phyloP scores from a whole-genome alignment of 352 stramenopile species.

The Thraustochytrium sp. region DNA sequence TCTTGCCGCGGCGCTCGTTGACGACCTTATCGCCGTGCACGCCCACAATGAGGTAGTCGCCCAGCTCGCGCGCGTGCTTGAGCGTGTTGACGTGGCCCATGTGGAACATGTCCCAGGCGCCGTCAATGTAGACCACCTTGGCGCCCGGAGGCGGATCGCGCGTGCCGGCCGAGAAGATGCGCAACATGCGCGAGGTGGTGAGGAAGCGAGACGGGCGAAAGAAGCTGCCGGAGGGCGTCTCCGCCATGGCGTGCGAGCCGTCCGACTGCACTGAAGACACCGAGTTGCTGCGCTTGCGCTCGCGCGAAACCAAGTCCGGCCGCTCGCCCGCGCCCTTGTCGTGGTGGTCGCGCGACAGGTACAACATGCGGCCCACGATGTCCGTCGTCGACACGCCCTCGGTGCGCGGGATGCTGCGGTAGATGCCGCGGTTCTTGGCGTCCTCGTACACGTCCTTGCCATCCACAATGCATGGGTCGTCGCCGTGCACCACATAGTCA shows the following conservation, averaged over 20 bases:
- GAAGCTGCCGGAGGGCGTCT: constrained; percentile 35
- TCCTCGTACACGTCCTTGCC: constrained; percentile 96
- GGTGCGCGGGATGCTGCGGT: constrained; percentile 88
- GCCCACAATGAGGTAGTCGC: constrained; percentile 92
- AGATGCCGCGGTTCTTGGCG: constrained; percentile 90
- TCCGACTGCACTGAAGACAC: background rate
- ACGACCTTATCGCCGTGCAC: constrained; percentile 83
- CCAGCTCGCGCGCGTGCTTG: constrained; percentile 77
- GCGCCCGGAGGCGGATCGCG: constrained; percentile 75
- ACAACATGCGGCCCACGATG: constrained; percentile 95
- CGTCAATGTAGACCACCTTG: constrained; percentile 95
- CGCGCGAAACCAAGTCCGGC: constrained; percentile 28
- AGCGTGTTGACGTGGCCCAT: constrained; percentile 92
- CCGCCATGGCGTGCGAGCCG: background rate
- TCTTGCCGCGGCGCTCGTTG: constrained; percentile 61
- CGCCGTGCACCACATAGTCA: constrained; percentile 97
- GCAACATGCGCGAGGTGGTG: constrained; percentile 51
- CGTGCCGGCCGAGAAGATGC: constrained; percentile 72
- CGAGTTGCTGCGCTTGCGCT: constrained; percentile 41
- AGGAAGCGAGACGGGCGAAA: constrained; percentile 46
- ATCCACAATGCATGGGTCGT: constrained; percentile 98
- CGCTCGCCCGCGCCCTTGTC: constrained; percentile 11
- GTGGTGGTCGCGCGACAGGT: constrained; percentile 89
- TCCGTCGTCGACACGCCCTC: constrained; percentile 96
- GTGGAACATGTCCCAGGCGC: constrained; percentile 98